Conservation (phyloP, 306 rosid species). For the Adenanthera pavonina region DNA sequence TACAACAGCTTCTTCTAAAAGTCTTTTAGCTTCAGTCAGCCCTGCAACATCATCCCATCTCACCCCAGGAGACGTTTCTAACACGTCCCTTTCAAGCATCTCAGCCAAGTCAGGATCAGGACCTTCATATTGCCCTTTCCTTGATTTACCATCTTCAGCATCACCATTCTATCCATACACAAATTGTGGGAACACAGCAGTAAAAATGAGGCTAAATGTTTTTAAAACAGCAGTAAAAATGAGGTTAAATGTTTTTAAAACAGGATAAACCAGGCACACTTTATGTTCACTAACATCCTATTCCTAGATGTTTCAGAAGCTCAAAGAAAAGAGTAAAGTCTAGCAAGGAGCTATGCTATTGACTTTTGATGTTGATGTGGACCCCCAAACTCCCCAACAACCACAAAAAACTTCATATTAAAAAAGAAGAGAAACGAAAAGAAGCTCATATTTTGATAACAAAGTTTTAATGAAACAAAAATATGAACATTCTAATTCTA, state of each 20-base stretch:
- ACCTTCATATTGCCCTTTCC: constrained; percentile 84
- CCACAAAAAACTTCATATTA: neutral
- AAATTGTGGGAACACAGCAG: constrained; percentile 24
- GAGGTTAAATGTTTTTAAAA: constrained; percentile 25
- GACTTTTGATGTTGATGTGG: neutral
- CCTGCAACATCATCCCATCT: constrained; percentile 99
- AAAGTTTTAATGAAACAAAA: neutral
- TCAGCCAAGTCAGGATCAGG: constrained; percentile 99
- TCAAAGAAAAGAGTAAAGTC: neutral
- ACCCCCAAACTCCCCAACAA: neutral
- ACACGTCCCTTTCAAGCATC: constrained; percentile 96
- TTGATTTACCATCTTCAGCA: constrained; percentile 85
- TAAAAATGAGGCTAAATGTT: constrained; percentile 12
- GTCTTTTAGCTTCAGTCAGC: constrained; percentile 90
- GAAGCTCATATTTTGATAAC: neutral
- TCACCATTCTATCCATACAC: constrained; percentile 62
- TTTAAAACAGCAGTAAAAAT: constrained; percentile 6
- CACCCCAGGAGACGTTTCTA: constrained; percentile 97
- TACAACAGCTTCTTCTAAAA: constrained; percentile 98
- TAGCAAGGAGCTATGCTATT: neutral
- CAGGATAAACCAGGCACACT: neutral
- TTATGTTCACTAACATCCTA: neutral
- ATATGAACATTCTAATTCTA: neutral
- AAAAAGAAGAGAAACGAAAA: neutral
- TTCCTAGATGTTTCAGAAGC: neutral